Evolutionary conservation across 305 asterid species (phyloP).

Genomic region (Fraxinus latifolia): DNA sequence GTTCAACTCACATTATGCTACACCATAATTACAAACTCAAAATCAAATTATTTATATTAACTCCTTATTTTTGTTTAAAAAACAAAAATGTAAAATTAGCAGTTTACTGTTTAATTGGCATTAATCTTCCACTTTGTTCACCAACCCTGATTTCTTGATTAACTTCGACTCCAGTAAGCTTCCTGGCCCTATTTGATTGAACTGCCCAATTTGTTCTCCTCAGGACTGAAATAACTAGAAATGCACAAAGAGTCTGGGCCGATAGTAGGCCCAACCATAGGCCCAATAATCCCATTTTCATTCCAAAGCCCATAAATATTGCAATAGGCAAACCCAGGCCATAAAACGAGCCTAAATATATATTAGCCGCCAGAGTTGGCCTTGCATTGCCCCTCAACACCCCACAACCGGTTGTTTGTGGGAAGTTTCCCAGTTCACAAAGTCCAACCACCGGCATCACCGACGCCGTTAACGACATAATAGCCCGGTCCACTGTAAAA

Average conservation of each 20-base stretch:
- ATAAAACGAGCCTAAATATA: conserved; percentile 56
- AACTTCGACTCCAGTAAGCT: conserved; percentile 34
- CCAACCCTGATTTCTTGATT: background rate
- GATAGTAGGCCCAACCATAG: conserved; percentile 50
- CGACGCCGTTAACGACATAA: conserved; percentile 34
- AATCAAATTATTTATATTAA: background rate
- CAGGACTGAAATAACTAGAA: conserved; percentile 36
- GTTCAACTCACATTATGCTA: no score
- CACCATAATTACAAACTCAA: background rate
- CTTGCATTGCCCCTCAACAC: conserved; percentile 60
- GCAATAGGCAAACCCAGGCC: conserved; percentile 58
- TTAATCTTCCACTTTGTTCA: background rate
- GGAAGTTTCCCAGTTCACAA: conserved; percentile 65
- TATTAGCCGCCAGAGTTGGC: conserved; percentile 43
- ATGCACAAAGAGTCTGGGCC: conserved; percentile 49
- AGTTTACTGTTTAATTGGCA: background rate
- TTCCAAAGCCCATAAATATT: conserved; percentile 36
- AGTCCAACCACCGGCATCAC: conserved; percentile 60
- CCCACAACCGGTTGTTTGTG: conserved; percentile 62
- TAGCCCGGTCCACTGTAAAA: conserved; percentile 40
- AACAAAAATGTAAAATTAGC: background rate
- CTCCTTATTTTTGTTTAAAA: background rate
- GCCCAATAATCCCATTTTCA: conserved; percentile 47
- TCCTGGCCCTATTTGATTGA: conserved; percentile 41
- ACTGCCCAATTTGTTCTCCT: conserved; percentile 43